These are phyloP conservation scores for Scutellaria galericulata DNA, from an alignment of 257 asterid species.

Conservation along the genomic window DNA sequence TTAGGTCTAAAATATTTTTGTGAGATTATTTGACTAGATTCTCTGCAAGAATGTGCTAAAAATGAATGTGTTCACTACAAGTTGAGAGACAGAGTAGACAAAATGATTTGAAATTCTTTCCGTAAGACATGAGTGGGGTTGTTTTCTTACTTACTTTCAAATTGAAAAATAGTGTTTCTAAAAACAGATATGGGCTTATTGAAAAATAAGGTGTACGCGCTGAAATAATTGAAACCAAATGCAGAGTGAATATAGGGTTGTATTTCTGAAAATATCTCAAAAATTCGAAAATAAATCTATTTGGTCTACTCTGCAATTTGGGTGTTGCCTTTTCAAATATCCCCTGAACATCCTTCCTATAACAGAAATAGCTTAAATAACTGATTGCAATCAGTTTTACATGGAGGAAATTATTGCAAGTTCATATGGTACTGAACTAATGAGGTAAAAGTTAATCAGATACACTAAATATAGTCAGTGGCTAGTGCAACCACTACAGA, in stretches of 20 bases:
- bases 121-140: background rate
- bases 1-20: background rate
- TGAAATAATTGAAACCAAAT: background rate
- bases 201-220: background rate
- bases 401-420: constrained; percentile 15
- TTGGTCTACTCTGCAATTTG: background rate
- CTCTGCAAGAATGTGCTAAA: background rate
- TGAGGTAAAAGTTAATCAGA: constrained; percentile 15
- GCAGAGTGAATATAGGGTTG: background rate
- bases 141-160: background rate
- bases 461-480: constrained; percentile 24
- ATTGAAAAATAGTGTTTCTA: background rate
- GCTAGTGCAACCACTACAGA: constrained; percentile 29
- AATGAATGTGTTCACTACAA: background rate
- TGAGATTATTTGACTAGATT: constrained; percentile 7
- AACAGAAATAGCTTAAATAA: constrained; percentile 4
- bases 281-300: background rate
- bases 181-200: background rate
- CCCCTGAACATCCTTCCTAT: constrained; percentile 13
- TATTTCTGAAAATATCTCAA: constrained; percentile 2
- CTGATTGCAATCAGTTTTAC: constrained; percentile 7
- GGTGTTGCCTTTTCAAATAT: background rate
- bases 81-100: background rate
- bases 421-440: constrained; percentile 20
- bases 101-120: background rate